A percentile compares a stretch with the other conserved stretches of the same genome.
These are phyloP conservation scores for Claviceps pazoutovae DNA, from an alignment of 2,329 filamentous ascomycete species.

Conservation along the genomic window DNA sequence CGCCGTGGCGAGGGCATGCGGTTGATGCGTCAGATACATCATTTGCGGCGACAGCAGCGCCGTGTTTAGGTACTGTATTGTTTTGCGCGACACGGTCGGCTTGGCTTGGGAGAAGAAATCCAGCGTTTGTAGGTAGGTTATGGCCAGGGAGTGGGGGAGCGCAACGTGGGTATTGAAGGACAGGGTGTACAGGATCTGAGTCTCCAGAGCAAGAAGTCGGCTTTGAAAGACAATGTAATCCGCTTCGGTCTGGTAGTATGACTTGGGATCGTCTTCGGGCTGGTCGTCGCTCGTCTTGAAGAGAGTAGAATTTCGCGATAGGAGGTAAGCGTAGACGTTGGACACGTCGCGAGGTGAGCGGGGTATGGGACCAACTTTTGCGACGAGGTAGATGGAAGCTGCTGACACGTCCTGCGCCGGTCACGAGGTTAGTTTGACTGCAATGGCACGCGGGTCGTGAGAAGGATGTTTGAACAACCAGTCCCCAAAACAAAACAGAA, in stretches of 20 bases:
- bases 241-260: conserved; percentile 60
- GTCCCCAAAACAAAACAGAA: no score
- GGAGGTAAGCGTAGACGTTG: conserved; percentile 73
- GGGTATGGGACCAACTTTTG: conserved; percentile 69
- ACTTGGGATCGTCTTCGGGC: conserved; percentile 28
- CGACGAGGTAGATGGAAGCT: conserved; percentile 63
- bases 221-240: conserved; percentile 52
- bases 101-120: conserved; percentile 42
- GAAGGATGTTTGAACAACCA: no score
- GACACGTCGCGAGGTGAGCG: conserved; percentile 66
- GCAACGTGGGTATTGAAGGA: conserved; percentile 76
- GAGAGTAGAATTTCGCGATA: conserved; percentile 45
- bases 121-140: conserved; percentile 87
- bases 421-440: not conserved
- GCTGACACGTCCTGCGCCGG: conserved; percentile 61
- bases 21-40: conserved; percentile 85
- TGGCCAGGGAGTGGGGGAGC: conserved; percentile 70
- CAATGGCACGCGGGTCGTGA: not conserved
- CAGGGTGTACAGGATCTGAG: conserved; percentile 59
- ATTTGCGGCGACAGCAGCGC: conserved; percentile 77
- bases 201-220: conserved; percentile 59
- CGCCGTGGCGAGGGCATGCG: conserved; percentile 68
- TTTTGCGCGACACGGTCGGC: conserved; percentile 45
- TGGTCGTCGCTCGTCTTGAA: conserved; percentile 25
- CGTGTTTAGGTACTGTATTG: conserved; percentile 71